Evolutionary conservation across 2,329 filamentous ascomycete species (phyloP), one percentile per base, ranked within the genome.

Genomic region (Westerdykella ornata): DNA sequence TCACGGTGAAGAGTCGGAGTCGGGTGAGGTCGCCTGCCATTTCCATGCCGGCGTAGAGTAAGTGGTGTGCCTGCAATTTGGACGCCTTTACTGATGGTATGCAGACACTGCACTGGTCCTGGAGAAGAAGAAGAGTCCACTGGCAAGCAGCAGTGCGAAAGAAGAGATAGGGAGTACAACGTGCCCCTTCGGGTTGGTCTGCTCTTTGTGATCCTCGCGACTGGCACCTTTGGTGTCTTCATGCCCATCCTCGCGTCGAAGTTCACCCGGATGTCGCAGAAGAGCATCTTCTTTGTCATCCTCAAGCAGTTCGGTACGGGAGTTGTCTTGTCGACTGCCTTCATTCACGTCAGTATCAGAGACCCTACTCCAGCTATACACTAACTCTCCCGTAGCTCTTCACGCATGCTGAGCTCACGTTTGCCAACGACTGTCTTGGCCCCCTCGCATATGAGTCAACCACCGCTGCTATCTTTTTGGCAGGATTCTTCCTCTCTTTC

Each of bases 21-120:
- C 42, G 41, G 53, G 38, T 8, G 52, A 36, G 19, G 49, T 37
- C 53, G 58, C 45, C 52, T 87, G 82, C 51, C 84, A 88, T 56
- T 85, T 83, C 62, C 84, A 88, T 52, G 82, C 82, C 8, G 83
- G 83, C 29, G 80, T 88, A 16, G 81, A 86, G 82, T 85, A 68
- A 65, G 80, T 68, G 42, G n/a, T 9, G 11, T 5, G 30, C 3
- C 30, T 17, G n/a, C 11, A 15, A 15, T 3, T 13, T 33, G 30
- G 46, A 45, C 37, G 26, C 15, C 18, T 37, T 43, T 12, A 26
- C 39, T 67, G 54, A 52, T 62, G 72, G 18, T 49, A 45, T 17
- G 9, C 43, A 65, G 74, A 47, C 77, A 85, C 52, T 85, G 82
- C 48, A 72, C 76, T 11, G 72, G 74, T 6, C 70, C 59, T 13